Conservation (phyloP, 139 green algal species). For the Chlorella sp. region DNA sequence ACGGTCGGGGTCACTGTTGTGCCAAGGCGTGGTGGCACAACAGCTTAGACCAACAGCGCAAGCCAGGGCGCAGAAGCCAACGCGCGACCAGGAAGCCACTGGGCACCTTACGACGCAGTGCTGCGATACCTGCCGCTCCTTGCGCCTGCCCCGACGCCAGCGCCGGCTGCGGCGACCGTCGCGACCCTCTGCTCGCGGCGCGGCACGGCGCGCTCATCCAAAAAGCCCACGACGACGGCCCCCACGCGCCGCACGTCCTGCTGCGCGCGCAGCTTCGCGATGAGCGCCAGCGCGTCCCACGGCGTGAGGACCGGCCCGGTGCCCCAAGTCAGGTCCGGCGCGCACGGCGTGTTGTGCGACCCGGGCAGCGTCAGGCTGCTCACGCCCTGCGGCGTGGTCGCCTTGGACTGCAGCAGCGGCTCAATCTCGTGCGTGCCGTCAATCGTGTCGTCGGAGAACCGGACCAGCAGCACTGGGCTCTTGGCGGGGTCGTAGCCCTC, state of each 20-base stretch:
- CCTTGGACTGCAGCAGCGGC: not conserved
- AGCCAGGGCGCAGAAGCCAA: too few species aligned
- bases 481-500: conserved; percentile 22
- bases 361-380: conserved; percentile 29
- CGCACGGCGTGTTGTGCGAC: conserved; percentile 48
- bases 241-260: conserved; percentile 15
- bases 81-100: too few species aligned
- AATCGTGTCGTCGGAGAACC: conserved; percentile 50
- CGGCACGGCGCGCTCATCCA: too few species aligned
- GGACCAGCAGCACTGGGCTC: conserved; percentile 33
- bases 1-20: too few species aligned
- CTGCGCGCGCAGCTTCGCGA: conserved; percentile 11
- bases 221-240: too few species aligned
- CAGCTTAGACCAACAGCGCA: too few species aligned
- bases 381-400: conserved; percentile 1
- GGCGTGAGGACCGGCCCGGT: conserved; percentile 14
- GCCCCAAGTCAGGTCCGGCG: conserved; percentile 14
- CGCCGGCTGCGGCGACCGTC: too few species aligned
- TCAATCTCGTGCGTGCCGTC: conserved; percentile 46
- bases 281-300: conserved; percentile 9
- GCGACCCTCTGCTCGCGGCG: too few species aligned
- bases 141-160: too few species aligned
- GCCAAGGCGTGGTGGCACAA: too few species aligned
- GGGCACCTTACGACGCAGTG: too few species aligned
- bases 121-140: too few species aligned